These are phyloP conservation scores for Globisporangium paroecandrum DNA, from an alignment of 352 stramenopile species.

Conservation along the genomic window DNA sequence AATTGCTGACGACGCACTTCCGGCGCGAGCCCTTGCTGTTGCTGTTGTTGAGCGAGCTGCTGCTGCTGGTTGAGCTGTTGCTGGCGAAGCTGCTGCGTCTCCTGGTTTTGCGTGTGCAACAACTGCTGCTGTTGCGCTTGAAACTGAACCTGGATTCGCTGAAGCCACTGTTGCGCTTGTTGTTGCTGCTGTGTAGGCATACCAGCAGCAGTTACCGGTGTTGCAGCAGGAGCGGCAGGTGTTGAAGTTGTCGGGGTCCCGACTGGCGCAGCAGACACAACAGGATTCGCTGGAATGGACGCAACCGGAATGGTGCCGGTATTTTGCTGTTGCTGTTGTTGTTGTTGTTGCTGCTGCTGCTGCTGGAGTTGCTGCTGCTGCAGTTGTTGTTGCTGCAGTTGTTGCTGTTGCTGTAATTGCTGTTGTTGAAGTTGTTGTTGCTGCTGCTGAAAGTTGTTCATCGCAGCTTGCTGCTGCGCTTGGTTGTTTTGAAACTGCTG, in stretches of 20 bases:
- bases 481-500: slow-evolving; percentile 27
- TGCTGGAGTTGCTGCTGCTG: slow-evolving; percentile 20
- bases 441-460: slow-evolving; percentile 60
- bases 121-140: slow-evolving; percentile 74
- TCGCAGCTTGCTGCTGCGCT: slow-evolving; percentile 29
- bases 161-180: slow-evolving; percentile 77
- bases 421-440: slow-evolving; percentile 21
- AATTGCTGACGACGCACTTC: slow-evolving; percentile 66
- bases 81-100: slow-evolving; percentile 72
- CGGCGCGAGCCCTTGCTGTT: slow-evolving; percentile 54
- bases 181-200: slow-evolving; percentile 50
- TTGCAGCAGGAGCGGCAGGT: slow-evolving; percentile 12
- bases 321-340: slow-evolving; percentile 14
- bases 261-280: slow-evolving; percentile 6
- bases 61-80: slow-evolving; percentile 78
- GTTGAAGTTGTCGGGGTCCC: neutral
- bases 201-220: slow-evolving; percentile 15
- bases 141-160: slow-evolving; percentile 80
- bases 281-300: slow-evolving; percentile 11
- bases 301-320: slow-evolving; percentile 9
- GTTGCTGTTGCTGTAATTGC: slow-evolving; percentile 16
- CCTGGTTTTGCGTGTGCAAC: slow-evolving; percentile 70
- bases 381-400: slow-evolving; percentile 10
- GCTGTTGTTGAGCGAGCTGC: slow-evolving; percentile 64
- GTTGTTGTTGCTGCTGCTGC: slow-evolving; percentile 19